Evolutionary conservation across 768 basidiomycete species (phyloP).

Genomic region (Symmetrospora coprosmae): DNA sequence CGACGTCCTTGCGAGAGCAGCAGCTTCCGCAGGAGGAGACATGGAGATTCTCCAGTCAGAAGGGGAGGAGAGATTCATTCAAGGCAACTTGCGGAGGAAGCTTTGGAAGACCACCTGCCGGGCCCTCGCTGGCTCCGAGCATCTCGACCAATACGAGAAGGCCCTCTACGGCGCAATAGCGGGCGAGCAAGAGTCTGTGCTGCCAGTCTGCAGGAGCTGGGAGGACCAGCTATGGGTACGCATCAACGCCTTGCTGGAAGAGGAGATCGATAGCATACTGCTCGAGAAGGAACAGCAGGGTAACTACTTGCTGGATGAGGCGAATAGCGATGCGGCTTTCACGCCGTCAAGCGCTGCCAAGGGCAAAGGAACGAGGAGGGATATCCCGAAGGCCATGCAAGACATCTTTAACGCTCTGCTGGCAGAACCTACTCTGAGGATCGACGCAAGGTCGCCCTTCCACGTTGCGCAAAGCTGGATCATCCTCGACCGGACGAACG

Average conservation of each 20-base stretch:
- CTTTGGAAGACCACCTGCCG: constrained; percentile 82
- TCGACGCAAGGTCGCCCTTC: constrained; percentile 58
- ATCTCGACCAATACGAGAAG: constrained; percentile 67
- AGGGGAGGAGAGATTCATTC: constrained; percentile 41
- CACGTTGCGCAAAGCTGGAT: constrained; percentile 69
- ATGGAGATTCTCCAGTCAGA: constrained; percentile 33
- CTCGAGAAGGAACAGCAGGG: constrained; percentile 57
- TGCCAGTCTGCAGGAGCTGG: constrained; percentile 71
- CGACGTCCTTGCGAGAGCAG: constrained; percentile 43
- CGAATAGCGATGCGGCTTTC: too few relatives aligned
- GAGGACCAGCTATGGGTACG: constrained; percentile 93
- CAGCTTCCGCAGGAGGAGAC: constrained; percentile 19
- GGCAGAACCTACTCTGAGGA: constrained; percentile 32
- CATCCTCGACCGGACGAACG: constrained; percentile 52
- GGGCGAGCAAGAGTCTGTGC: constrained; percentile 51
- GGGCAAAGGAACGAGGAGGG: not conserved
- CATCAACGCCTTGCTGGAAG: constrained; percentile 63
- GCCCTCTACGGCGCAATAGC: constrained; percentile 71
- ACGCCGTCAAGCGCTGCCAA: not conserved
- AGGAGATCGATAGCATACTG: constrained; percentile 58
- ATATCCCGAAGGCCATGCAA: constrained; percentile 12
- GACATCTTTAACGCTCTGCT: not conserved
- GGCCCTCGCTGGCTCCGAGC: constrained; percentile 53
- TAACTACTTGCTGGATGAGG: constrained; percentile 38
- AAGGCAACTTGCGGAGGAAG: constrained; percentile 59